Base-by-base conservation (phyloP, 768 basidiomycete genomes). In the Pisolithus tinctorius region DNA sequence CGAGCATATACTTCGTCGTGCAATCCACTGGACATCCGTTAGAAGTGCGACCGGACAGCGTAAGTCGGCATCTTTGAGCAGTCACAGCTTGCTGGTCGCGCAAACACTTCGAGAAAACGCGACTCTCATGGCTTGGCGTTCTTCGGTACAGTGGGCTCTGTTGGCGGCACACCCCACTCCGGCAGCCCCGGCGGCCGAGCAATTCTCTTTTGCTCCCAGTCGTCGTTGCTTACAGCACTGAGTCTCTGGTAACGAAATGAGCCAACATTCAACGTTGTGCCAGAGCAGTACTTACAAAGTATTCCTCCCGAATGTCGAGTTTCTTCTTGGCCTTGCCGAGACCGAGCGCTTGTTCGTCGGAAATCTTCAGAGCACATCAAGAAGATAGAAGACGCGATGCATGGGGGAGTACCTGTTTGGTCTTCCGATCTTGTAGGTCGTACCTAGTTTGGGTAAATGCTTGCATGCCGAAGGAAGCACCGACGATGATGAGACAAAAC, bases 271-370 rank as follows among this genome's bases (percentile, higher is more conserved):
- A 49, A 16, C 31, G 50, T 47, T 43, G 14, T 11, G 26, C 16
- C 2, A 31, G n/a, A 23, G 25, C 20, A 51, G 38, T 48, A 83
- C 92, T 69, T 70, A 96, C 94, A 63, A 86, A 97, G 68, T 98
- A 99, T 63, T 96, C 94, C 65, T 97, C 95, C 49, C 91, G 74
- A 16, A 96, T 88, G 68, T 98, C 94, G 52, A 96, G 84, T 72
- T 82, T 87, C 71, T 84, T 86, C 69, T 85, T 76, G 49, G 72
- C 71, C 63, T 76, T 80, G 55, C 84, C 76, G 59, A 93, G 71
- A 9, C 82, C 78, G 20, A 94, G 74, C 55, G 89, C 86, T 58
- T 93, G 82, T 63, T 93, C 85, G 55, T 82, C 83, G 37, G 81
- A 78, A 34, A 96, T 68, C 91, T 83, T 46, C 6, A 10, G 17